phyloP scores from a whole-genome alignment of 1,139 yeast species.

The Zygoascus meyerae region DNA sequence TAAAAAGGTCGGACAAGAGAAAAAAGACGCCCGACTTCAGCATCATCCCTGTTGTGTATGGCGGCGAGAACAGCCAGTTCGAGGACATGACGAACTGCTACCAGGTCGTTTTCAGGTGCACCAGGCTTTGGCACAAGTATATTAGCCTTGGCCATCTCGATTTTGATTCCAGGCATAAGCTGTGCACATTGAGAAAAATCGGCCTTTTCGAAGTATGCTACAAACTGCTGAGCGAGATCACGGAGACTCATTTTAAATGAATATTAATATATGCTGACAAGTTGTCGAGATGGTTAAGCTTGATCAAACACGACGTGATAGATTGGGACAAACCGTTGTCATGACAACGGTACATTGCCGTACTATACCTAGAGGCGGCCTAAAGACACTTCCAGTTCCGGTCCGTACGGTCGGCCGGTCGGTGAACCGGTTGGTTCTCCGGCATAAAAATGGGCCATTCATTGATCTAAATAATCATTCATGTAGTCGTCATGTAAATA shows the following conservation, averaged over 20 bases:
- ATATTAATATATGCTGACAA: no score
- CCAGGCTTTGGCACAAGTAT: slow-evolving; percentile 62
- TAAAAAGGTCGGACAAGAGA: slow-evolving; percentile 78
- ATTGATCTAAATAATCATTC: no score
- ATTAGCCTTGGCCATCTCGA: slow-evolving; percentile 71
- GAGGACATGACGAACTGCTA: slow-evolving; percentile 71
- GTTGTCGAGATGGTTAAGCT: no score
- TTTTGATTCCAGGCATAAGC: slow-evolving; percentile 64
- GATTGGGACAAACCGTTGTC: no score
- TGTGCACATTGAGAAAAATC: slow-evolving; percentile 57
- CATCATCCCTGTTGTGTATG: slow-evolving; percentile 57
- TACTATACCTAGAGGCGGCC: no score
- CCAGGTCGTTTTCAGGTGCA: slow-evolving; percentile 50
- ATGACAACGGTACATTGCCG: no score
- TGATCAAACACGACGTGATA: no score
- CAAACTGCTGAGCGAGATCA: slow-evolving; percentile 53
- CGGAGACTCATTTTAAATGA: slow-evolving; percentile 3
- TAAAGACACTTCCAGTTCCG: no score
- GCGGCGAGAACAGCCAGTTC: slow-evolving; percentile 84
- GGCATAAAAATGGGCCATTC: no score
- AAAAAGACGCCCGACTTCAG: slow-evolving; percentile 62
- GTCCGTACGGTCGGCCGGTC: no score
- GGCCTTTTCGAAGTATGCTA: slow-evolving; percentile 53
- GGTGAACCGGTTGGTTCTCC: no score
- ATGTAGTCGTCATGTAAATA: no score